phyloP scores from a whole-genome alignment of 1,284 basidiomycete species.

The Ustilago shanxiensis region DNA sequence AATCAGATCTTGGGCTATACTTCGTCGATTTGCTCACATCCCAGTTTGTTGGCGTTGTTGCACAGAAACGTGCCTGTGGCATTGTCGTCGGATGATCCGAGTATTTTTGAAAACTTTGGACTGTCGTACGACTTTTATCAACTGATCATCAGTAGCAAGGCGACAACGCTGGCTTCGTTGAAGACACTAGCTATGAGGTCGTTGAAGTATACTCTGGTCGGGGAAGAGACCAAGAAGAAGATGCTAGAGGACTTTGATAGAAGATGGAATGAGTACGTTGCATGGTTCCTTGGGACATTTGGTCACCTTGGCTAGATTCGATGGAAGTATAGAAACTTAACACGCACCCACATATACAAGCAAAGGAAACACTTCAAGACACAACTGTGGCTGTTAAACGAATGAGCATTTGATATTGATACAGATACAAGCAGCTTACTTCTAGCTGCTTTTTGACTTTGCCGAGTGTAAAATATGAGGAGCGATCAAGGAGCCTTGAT shows the following conservation, averaged over 20 bases:
- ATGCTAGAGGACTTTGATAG: slow-evolving; percentile 45
- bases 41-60: slow-evolving; percentile 72
- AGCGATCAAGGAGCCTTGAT: slow-evolving; percentile 29
- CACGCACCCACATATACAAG: neutral
- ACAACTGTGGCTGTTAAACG: neutral
- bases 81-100: slow-evolving; percentile 80
- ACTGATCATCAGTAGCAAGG: slow-evolving; percentile 35
- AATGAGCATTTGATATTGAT: neutral
- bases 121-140: slow-evolving; percentile 63
- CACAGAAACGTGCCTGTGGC: slow-evolving; percentile 80
- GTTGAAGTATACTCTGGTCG: slow-evolving; percentile 41
- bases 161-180: slow-evolving; percentile 40
- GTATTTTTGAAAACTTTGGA: slow-evolving; percentile 82
- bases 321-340: neutral
- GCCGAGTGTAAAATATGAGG: neutral
- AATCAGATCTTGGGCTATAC: slow-evolving; percentile 59
- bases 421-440: slow-evolving; percentile 1
- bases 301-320: slow-evolving; percentile 5
- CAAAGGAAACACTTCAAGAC: neutral
- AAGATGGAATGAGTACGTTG: slow-evolving; percentile 44
- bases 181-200: slow-evolving; percentile 42
- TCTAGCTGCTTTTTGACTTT: neutral
- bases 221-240: slow-evolving; percentile 20
- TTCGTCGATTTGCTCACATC: slow-evolving; percentile 37
- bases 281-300: slow-evolving; percentile 35